Conservation (phyloP, 768 basidiomycete genomes). For the Neoboletus subvelutipes region DNA sequence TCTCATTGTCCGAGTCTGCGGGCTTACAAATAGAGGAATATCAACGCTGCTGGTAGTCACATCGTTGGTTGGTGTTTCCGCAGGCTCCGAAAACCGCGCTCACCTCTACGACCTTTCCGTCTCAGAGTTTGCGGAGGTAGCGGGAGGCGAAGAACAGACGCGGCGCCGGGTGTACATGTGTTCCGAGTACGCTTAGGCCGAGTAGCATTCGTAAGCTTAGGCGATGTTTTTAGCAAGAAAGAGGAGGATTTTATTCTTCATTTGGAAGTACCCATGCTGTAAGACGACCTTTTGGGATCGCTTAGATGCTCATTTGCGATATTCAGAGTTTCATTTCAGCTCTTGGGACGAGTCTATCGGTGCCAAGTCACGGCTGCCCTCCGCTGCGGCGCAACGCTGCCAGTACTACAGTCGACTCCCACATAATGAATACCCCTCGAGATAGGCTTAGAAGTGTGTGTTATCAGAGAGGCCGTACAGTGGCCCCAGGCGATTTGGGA, state of each 20-base stretch:
- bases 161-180: not conserved
- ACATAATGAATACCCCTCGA: too few relatives aligned
- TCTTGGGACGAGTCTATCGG: not conserved
- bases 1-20: constrained; percentile 10
- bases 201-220: constrained; percentile 3
- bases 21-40: not conserved
- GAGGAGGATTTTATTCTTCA: not conserved
- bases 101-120: constrained; percentile 15
- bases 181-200: not conserved
- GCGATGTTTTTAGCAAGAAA: not conserved
- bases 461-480: too few relatives aligned
- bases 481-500: too few relatives aligned
- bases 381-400: too few relatives aligned
- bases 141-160: constrained; percentile 10
- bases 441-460: too few relatives aligned
- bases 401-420: too few relatives aligned
- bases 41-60: not conserved
- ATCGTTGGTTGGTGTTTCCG: not conserved
- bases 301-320: too few relatives aligned
- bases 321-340: not conserved
- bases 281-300: not conserved
- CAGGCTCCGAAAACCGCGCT: not conserved
- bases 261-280: not conserved
- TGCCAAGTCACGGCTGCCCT: too few relatives aligned
- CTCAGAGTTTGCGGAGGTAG: not conserved